Conservation (phyloP, 2,329 filamentous ascomycete species). For the Ophiostoma fasciatum region DNA sequence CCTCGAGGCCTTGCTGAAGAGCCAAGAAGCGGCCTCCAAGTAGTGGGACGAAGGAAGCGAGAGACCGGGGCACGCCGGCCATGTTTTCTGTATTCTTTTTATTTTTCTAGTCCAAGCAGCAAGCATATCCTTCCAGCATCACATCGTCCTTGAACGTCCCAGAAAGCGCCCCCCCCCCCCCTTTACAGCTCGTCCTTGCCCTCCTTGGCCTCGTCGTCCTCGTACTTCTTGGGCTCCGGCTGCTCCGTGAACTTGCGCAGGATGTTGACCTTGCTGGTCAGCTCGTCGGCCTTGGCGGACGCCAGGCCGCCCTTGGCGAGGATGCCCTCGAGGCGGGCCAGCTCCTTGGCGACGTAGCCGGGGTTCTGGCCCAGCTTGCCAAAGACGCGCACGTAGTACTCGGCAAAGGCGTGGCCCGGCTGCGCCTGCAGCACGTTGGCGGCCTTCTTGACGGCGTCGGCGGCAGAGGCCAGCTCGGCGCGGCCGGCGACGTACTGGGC, state of each 20-base stretch:
- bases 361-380: slow-evolving; percentile 69
- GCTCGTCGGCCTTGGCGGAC: slow-evolving; percentile 74
- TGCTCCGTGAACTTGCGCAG: slow-evolving; percentile 59
- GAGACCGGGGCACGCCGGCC: too few species aligned
- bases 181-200: slow-evolving; percentile 41
- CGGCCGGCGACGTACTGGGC: slow-evolving; percentile 50
- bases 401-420: slow-evolving; percentile 59
- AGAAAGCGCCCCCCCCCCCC: slow-evolving; percentile 1
- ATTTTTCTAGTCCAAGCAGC: too few species aligned
- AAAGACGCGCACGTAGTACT: slow-evolving; percentile 89
- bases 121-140: too few species aligned
- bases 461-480: slow-evolving; percentile 45
- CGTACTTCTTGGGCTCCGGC: slow-evolving; percentile 37
- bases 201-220: slow-evolving; percentile 42
- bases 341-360: slow-evolving; percentile 73
- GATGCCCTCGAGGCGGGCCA: slow-evolving; percentile 63
- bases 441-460: slow-evolving; percentile 57
- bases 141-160: too few species aligned
- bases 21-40: slow-evolving; percentile 24
- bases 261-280: slow-evolving; percentile 77
- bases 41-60: not conserved
- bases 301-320: slow-evolving; percentile 77
- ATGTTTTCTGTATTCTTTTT: too few species aligned
- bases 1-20: slow-evolving; percentile 57
- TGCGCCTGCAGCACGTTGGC: slow-evolving; percentile 48